Evolutionary conservation across 257 asterid species (phyloP), one percentile per base, ranked within the genome.

Genomic region (Eustoma russellianum): DNA sequence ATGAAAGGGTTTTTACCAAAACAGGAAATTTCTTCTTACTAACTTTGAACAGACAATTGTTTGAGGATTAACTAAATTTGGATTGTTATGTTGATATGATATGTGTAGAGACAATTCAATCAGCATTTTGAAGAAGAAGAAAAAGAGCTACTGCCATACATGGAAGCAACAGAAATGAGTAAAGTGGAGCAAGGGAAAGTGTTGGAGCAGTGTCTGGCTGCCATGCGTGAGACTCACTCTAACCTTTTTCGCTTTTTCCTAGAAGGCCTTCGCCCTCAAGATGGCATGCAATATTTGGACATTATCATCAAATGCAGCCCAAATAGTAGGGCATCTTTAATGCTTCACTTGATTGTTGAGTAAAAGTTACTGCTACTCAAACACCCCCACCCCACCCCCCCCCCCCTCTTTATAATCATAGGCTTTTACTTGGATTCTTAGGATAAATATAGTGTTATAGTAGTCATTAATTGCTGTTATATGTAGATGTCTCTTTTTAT

Each of bases 201-300:
- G 38, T 18, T 92, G 73, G 84, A 85, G 47, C 93, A 88, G 53
- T 74, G 90, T 6, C 7, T 88, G 82, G 94, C 85, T 6, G 82
- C 74, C 38, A 92, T 92, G 97, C 83, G 77, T 0, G 97, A 83
- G 66, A 92, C 99, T 0, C 99, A 92, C 68, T 72, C 93, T 0
- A 77, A 73, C 71, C 71, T 81, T 64, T 88, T 85, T 55, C 85
- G 81, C 0, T 85, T 83, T 60, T 92, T 92, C 60, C 78, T 92
- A 76, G 97, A 92, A 66, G 99, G 99, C 17, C 84, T 92, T 18
- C 69, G 59, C 55, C 94, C 95, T 19, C 89, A 78, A n/a, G 99
- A 92, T 46, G 97, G 91, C 6, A 83, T 92, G 83, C 93, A 76
- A 41, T 88, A 92, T 77, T 79, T 92, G 65, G 93, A 81, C 53